Evolutionary conservation across 169 alveolate species (phyloP).

Genomic region (Plasmodium reichenowi): DNA sequence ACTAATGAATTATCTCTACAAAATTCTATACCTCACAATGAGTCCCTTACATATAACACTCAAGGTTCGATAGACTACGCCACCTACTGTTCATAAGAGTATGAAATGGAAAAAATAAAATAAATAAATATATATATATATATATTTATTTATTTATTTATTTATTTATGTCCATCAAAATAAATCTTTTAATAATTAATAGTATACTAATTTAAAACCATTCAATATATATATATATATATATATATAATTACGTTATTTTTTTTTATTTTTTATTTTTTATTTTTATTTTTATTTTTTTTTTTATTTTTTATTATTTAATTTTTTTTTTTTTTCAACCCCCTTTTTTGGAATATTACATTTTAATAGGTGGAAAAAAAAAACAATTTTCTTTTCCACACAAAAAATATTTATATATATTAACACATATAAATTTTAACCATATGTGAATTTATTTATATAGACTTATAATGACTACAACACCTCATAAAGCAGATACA

Average conservation of each 20-base stretch:
- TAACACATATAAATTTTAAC: no score
- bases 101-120: background rate
- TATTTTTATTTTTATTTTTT: background rate
- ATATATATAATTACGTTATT: no score
- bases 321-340: background rate
- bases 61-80: conserved; percentile 3
- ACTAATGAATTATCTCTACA: background rate
- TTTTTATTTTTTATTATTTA: background rate
- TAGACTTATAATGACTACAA: no score
- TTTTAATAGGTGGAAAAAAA: background rate
- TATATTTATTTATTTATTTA: background rate
- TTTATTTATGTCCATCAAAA: background rate
- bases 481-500: no score
- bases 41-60: background rate
- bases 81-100: background rate
- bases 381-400: background rate
- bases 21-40: background rate
- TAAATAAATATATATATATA: background rate
- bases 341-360: background rate
- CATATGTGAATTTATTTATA: no score
- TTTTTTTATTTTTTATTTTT: background rate
- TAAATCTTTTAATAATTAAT: background rate
- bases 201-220: no score
- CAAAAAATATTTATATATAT: background rate
- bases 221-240: no score